Evolutionary conservation across 495 filamentous ascomycete genomes (phyloP).

Genomic region (Astrothelium subdiscretum): DNA sequence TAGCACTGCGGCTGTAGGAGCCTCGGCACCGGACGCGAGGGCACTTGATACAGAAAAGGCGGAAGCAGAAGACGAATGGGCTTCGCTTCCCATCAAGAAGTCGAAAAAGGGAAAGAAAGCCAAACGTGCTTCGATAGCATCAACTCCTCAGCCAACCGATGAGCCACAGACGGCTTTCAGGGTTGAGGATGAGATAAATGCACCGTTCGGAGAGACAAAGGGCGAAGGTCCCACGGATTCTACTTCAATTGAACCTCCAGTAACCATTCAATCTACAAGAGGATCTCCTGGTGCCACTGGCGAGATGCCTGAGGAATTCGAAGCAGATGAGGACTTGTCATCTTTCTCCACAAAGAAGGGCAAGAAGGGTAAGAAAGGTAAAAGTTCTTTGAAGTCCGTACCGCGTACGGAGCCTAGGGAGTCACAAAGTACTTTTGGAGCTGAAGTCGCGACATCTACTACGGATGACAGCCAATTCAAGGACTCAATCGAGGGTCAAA

Average conservation of each 20-base stretch:
- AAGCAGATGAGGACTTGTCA: neutral
- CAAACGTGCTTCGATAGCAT: neutral
- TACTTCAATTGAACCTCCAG: neutral
- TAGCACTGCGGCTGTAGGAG: neutral
- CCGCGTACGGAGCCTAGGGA: neutral
- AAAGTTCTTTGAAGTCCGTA: neutral
- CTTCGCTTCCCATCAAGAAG: constrained; percentile 1
- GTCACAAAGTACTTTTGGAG: constrained; percentile 4
- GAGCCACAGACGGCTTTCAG: neutral
- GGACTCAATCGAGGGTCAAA: neutral
- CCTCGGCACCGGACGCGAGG: neutral
- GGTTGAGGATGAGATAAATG: neutral
- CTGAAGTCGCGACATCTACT: neutral
- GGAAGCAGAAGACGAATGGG: neutral
- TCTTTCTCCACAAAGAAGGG: constrained; percentile 2
- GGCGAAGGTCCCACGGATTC: neutral
- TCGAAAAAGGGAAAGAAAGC: constrained; percentile 4
- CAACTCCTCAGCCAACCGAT: neutral
- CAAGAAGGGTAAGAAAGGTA: constrained; percentile 5
- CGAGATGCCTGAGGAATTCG: neutral
- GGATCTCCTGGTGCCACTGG: neutral
- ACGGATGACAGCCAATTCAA: neutral
- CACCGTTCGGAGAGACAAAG: neutral
- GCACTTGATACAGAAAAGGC: neutral
- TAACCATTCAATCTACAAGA: neutral